Base-by-base conservation (phyloP, 495 filamentous ascomycete species). In the Pyrenopolyporus hunteri region DNA sequence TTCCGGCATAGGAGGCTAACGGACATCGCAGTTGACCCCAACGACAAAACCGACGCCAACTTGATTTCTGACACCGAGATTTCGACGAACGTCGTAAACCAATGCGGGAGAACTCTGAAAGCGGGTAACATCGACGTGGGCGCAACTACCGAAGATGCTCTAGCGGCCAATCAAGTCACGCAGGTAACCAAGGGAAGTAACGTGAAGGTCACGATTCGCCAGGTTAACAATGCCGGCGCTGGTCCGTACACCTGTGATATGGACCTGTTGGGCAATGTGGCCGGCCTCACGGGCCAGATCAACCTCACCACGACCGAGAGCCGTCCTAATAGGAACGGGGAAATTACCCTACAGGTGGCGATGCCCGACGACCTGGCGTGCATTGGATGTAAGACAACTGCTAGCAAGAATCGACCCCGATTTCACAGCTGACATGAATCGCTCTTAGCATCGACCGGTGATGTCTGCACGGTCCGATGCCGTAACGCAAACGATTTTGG, bases 401-500 rank as follows among this genome's bases (percentile, higher is more conserved):
- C 25, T 9, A 5, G 7, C 3, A 23, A 3, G 17, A 1, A 46
- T 2, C 4, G 1, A 29, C 17, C 23, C 11, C n/a, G 6, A 19
- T 0, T 0, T 3, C 2, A 29, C 23, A 9, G 19, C 17, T 46
- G 14, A 46, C 9, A 19, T 17, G 25, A 17, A 2, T 4, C 9
- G n/a, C 8, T 31, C 17, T 33, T 39, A 76, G 77, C 67, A 22
- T 79, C 74, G 10, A 70, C 73, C 0, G 71, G 70, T 6, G 75
- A 83, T 39, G 79, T 85, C 48, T 85, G 83, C 72, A 81, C 82
- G 32, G 74, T 84, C 4, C 73, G 81, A 8, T 78, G 83, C 64
- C 74, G 78, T 37, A 86, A 86, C 63, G 81, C 82, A 1, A 80
- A 81, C 0, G 80, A 82, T 1, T 85, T 86, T 60, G 83, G 83